These are phyloP conservation scores for Sclerotinia trifoliorum DNA, from an alignment of 2,329 filamentous ascomycete species.

Conservation along the genomic window DNA sequence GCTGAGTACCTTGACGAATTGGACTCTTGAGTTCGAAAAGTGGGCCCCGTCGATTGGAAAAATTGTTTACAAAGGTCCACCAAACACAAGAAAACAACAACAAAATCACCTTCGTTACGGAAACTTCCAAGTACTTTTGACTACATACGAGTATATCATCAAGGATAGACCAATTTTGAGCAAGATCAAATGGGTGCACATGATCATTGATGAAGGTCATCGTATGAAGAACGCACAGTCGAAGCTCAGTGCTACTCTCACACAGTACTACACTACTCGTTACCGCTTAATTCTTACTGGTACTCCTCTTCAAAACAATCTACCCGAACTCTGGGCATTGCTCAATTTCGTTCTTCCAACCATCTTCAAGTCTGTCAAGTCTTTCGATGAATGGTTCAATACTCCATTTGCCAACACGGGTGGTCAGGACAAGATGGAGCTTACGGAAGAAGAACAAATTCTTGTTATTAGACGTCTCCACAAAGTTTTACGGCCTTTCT, in stretches of 20 bases:
- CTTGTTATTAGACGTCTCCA: constrained; percentile 97
- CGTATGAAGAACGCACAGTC: constrained; percentile 99
- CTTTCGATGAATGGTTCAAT: constrained; percentile 99
- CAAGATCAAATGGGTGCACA: constrained; percentile 99
- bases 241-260: constrained; percentile 92
- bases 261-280: constrained; percentile 89
- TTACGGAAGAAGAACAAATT: constrained; percentile 99
- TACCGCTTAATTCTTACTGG: constrained; percentile 97
- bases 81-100: constrained; percentile 80
- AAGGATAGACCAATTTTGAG: constrained; percentile 93
- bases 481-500: constrained; percentile 95
- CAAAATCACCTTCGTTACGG: constrained; percentile 93
- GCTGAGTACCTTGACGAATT: constrained; percentile 95
- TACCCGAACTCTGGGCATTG: constrained; percentile 94
- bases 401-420: constrained; percentile 98
- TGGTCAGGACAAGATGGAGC: constrained; percentile 96
- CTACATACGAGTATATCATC: constrained; percentile 99
- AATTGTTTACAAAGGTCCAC: constrained; percentile 96
- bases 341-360: constrained; percentile 97
- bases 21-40: constrained; percentile 98
- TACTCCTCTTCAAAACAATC: constrained; percentile 95
- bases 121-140: constrained; percentile 92
- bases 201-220: constrained; percentile 99
- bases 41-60: constrained; percentile 87
- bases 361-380: constrained; percentile 98